Base-by-base conservation (phyloP, 75 land plant genomes). In the Selaginella moellendorffii region DNA sequence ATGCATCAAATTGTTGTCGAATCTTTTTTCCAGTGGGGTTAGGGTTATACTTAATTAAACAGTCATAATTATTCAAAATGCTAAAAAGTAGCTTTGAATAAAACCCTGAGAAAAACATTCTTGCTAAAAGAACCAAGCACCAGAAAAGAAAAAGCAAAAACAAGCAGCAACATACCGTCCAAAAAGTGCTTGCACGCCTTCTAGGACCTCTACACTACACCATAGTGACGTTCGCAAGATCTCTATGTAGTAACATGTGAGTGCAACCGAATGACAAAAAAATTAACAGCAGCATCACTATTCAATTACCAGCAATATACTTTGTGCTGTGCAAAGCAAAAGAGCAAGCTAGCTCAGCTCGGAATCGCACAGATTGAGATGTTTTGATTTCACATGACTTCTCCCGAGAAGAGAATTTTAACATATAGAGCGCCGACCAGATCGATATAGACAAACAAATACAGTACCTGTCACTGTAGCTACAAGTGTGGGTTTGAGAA, bases 401-500 rank as follows among this genome's bases (percentile, higher is more conserved):
- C 63, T 63, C 76, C 29, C 89, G 68, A 53, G 86, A 82, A 71
- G 97, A 90, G 5, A 5, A 36, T 5, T 14, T 36, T 36, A 36
- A 14, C 46, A 36, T 14, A 36, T 36, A 36, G 5, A 62, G 12
- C 5, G n/a, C 5, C 8, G 9, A 8, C 9, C 5, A 8, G 5
- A 20, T 56, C 5, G 5, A 24, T 18, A 2, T 20, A 36, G 14
- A 36, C 14, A 36, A 5, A 36, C 46, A 36, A 5, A 36, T 14
- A 36, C 46, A 14, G n/a, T 36, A 85, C 95, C 96, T 89, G 66
- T 78, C 80, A 72, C 80, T 84, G 51, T 90, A 74, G 68, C 90
- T 97, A 95, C 9, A 79, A 83, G 65, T 95, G 85, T 30, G 74
- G 82, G 27, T 96, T 82, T 90, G 90, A 53, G 97, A 86, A 64